Evolutionary conservation across 306 rosid species (phyloP), one percentile per base, ranked within the genome.

Genomic region (Sphenostylis stenocarpa): DNA sequence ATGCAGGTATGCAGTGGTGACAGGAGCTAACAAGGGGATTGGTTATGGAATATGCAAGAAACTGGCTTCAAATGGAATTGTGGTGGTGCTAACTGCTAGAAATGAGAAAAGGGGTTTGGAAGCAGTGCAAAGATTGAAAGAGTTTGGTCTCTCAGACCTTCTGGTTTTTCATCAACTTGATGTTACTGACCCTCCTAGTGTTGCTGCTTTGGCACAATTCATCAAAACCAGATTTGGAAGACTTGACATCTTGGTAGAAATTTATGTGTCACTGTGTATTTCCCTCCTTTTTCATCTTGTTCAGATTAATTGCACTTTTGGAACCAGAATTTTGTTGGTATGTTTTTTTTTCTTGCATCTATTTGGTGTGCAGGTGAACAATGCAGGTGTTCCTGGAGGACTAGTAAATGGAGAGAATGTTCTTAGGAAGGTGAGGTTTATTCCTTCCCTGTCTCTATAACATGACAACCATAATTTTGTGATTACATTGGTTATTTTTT

Each of bases 131-230:
- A 81, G 2, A 1, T 51, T 84, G 71, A 81, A 77, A 45, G 83
- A 81, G 24, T 73, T 81, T 67, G 85, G 78, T 0, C 53, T 73
- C n/a, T 84, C 85, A 38, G 51, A 76, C 0, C 19, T 33, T 60
- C 11, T 81, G 6, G 23, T 77, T 75, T 85, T 68, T 63, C 88
- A 85, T 62, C 88, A 81, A 76, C 88, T 85, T 85, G 85, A 85
- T 73, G 83, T 85, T 1, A 81, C 83, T 77, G 78, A 81, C 19
- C 76, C 78, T 41, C 3, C 78, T 3, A 81, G 85, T 45, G 79
- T 81, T 44, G 76, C 72, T 62, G 45, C 88, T 31, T 48, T 85
- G 15, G 61, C 72, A 26, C 16, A 70, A 3, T 85, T 85, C 78
- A 73, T 85, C 61, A 62, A 65, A 56, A 55, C 75, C 28, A 7